A percentile compares a stretch with the other conserved stretches of the same genome.
phyloP scores from a whole-genome alignment of 2,329 filamentous ascomycete genomes.

The Botrytis tulipae region DNA sequence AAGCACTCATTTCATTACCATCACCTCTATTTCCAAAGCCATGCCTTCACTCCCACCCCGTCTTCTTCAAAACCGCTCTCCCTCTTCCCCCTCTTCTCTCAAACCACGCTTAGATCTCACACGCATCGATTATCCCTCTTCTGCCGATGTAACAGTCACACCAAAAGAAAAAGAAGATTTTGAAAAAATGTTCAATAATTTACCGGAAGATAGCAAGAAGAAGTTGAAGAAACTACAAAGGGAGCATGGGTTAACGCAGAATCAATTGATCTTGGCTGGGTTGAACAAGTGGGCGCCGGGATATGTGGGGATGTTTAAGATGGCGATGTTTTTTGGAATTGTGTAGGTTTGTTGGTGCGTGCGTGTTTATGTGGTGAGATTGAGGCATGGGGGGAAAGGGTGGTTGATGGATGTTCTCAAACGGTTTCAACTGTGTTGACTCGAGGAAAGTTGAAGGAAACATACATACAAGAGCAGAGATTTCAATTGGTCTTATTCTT shows the following conservation, averaged over 20 bases:
- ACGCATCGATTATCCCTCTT: not conserved
- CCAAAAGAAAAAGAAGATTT: not conserved
- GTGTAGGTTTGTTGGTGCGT: not conserved
- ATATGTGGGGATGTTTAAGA: not conserved
- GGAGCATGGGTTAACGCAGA: not conserved
- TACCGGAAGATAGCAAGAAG: not conserved
- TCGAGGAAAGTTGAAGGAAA: not conserved
- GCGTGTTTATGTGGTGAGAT: not conserved
- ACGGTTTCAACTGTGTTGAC: not conserved
- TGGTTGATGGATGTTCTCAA: not conserved
- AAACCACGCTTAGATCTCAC: not conserved
- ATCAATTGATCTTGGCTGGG: not conserved
- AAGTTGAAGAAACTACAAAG: not conserved
- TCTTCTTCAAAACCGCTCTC: not conserved
- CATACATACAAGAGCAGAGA: not conserved
- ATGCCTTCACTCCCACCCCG: not conserved
- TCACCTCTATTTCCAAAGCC: not conserved
- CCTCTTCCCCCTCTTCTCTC: not conserved
- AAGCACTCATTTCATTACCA: not conserved
- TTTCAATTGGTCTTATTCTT: not conserved
- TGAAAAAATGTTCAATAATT: not conserved
- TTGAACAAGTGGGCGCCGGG: not conserved
- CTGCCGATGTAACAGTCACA: not conserved
- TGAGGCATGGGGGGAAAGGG: not conserved
- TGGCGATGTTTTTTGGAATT: conserved; percentile 3